Base-by-base conservation (phyloP, 2,329 filamentous ascomycete genomes). In the Pseudocercospora macadamiae region DNA sequence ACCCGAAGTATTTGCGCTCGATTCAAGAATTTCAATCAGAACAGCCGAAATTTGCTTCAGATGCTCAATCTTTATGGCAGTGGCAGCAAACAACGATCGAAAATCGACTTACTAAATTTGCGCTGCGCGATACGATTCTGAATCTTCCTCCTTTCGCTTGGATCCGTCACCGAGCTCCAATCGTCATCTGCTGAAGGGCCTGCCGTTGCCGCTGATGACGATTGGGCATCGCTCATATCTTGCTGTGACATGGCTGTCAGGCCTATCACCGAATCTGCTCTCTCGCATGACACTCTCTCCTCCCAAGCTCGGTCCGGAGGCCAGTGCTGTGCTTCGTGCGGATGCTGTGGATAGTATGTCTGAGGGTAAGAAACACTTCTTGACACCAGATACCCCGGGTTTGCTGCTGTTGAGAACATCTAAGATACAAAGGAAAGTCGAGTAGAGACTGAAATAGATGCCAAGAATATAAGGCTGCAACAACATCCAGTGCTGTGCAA, bases 91-190 rank as follows among this genome's bases (percentile, higher is more conserved):
- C n/a, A n/a, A n/a, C 14, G 4, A n/a, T 32, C 16, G n/a, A 3
- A 36, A 16, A 52, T 19, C n/a, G 19, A 77, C 87, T 69, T 81
- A 91, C 89, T 82, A 66, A 90, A 91, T 68, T 90, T 90, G 65
- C 89, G 82, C 69, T 91, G 89, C 1, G 89, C 89, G 61, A 91
- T 83, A 54, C 88, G 83, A 71, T 92, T 92, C 72, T 92, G 89
- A 51, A 91, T 88, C 60, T 88, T 86, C 62, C 89, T 80, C 69
- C 89, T 82, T 75, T 90, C 87, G 60, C 86, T 86, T 0, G 87
- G 87, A 66, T 91, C 88, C 5, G 83, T 83, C 42, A 91, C 81
- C 0, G 87, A 82, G 25, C 83, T 80, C 89, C 89, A 92, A 75
- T 90, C 85, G 63, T 89, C 82, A n/a, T 68, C 65, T n/a, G 56